Evolutionary conservation across 2,329 filamentous ascomycete genomes (phyloP).

Genomic region (Daldinia eschscholtzii): DNA sequence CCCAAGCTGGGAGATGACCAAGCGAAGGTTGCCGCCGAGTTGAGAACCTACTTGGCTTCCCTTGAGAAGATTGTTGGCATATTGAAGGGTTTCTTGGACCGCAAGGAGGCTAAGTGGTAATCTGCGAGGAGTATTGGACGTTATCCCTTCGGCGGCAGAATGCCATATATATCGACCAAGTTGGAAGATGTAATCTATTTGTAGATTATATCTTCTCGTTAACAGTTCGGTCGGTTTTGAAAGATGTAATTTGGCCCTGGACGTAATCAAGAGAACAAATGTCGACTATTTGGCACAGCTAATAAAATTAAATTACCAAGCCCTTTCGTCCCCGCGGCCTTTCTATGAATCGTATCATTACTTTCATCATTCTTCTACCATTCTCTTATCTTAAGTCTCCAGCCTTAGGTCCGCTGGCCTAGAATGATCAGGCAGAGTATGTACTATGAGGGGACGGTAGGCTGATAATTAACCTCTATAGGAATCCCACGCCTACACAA

Average conservation of each 20-base stretch:
- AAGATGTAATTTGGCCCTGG: neutral
- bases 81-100: conserved; percentile 70
- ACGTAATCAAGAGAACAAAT: conserved; percentile 2
- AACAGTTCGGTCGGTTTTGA: neutral
- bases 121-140: neutral
- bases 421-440: no score
- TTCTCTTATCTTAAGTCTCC: neutral
- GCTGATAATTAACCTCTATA: neutral
- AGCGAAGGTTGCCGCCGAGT: conserved; percentile 70
- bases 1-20: conserved; percentile 80
- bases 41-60: conserved; percentile 79
- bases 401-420: neutral
- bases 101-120: conserved; percentile 71
- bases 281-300: neutral
- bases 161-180: neutral
- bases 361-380: neutral
- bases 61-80: conserved; percentile 85
- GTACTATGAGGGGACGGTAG: neutral
- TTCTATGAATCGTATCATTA: neutral
- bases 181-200: neutral
- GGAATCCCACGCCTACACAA: neutral
- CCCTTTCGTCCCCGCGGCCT: neutral
- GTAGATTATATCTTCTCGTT: conserved; percentile 2
- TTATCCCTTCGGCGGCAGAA: neutral
- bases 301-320: conserved; percentile 2